A percentile compares a stretch with the other conserved stretches of the same genome.
These are phyloP conservation scores for Lasiosphaeria miniovina DNA, from an alignment of 495 filamentous ascomycete species.

Conservation along the genomic window DNA sequence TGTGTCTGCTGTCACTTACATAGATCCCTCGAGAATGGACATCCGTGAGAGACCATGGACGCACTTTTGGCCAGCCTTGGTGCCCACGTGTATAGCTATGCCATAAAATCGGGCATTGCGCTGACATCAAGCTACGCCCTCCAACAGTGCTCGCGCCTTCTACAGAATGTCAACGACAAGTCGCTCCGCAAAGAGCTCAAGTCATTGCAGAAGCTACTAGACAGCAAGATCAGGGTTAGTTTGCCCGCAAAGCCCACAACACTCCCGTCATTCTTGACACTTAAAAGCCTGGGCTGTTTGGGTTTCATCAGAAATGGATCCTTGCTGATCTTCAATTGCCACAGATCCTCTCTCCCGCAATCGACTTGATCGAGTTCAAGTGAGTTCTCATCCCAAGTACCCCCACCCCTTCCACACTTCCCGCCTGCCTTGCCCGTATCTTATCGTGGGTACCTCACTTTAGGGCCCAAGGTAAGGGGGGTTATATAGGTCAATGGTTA, in stretches of 20 bases:
- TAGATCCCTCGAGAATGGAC: constrained; percentile 15
- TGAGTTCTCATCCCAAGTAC: constrained; percentile 27
- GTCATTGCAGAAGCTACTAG: constrained; percentile 67
- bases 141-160: constrained; percentile 71
- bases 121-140: constrained; percentile 86
- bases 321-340: not conserved
- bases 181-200: constrained; percentile 65
- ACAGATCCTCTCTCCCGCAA: constrained; percentile 85
- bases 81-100: constrained; percentile 83
- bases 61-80: constrained; percentile 66
- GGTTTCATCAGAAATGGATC: too few species aligned
- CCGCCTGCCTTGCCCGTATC: too few species aligned
- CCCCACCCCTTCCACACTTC: not conserved
- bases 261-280: not conserved
- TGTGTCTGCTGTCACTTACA: not conserved
- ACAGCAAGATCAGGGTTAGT: constrained; percentile 80
- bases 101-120: constrained; percentile 83
- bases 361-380: constrained; percentile 93
- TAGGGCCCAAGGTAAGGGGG: too few species aligned
- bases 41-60: constrained; percentile 60
- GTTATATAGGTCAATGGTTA: too few species aligned
- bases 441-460: too few species aligned
- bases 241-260: not conserved
- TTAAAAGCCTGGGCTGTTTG: too few species aligned
- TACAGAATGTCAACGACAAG: constrained; percentile 67